These are phyloP conservation scores for Magnolia officinalis DNA, from an alignment of 164 flowering plant species.

Conservation along the genomic window DNA sequence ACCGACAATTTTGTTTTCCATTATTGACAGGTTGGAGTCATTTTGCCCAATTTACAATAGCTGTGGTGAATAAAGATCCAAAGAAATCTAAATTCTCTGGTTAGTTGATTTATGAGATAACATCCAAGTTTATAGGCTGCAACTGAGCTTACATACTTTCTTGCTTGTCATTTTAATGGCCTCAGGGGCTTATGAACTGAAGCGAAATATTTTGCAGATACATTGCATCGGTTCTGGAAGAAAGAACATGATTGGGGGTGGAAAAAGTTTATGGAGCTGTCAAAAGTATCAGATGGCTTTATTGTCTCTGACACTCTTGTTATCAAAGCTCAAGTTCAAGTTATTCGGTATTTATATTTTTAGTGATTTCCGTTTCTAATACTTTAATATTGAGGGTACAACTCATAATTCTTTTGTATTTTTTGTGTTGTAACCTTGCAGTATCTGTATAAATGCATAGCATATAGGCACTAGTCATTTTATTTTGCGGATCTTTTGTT, in stretches of 20 bases:
- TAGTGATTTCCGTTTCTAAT: neutral
- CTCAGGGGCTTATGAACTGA: slow-evolving; percentile 3
- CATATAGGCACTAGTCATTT: neutral
- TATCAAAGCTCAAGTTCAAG: slow-evolving; percentile 97
- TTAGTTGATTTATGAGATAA: slow-evolving; percentile 20
- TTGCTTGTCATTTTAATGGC: neutral
- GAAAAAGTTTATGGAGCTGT: slow-evolving; percentile 96
- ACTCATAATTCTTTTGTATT: neutral
- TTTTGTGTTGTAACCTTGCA: neutral
- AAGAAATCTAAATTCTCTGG: slow-evolving; percentile 96
- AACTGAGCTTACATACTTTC: neutral
- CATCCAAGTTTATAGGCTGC: neutral
- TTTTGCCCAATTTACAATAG: slow-evolving; percentile 95
- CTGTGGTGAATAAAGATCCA: slow-evolving; percentile 94
- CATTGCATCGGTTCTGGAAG: slow-evolving; percentile 90
- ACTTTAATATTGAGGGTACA: neutral
- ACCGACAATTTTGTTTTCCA: neutral
- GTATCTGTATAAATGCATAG: neutral
- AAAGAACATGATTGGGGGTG: slow-evolving; percentile 99
- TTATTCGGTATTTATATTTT: slow-evolving; percentile 54
- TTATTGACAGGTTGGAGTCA: slow-evolving; percentile 84
- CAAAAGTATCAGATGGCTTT: slow-evolving; percentile 88
- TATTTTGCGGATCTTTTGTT: too few species aligned
- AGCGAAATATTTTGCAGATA: slow-evolving; percentile 46
- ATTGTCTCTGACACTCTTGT: slow-evolving; percentile 79